A percentile compares a stretch with the other conserved stretches of the same genome.
These are phyloP conservation scores for Dryas integrifolia DNA, from an alignment of 331 rosid species.

Conservation along the genomic window DNA sequence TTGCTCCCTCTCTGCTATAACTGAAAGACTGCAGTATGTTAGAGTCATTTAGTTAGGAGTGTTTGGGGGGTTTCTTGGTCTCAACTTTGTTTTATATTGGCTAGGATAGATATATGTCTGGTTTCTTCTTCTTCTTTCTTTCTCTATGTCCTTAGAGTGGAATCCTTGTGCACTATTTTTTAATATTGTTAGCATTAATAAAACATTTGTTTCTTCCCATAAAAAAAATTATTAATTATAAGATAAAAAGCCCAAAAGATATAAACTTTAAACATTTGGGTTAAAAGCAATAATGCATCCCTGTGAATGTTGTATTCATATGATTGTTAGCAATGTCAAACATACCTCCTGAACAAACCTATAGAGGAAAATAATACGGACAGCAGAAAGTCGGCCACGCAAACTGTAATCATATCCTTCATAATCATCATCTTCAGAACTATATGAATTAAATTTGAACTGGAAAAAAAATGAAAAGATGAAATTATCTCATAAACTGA, in stretches of 20 bases:
- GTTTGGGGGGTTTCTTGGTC: no score
- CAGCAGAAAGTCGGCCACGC: constrained; percentile 91
- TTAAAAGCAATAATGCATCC: neutral
- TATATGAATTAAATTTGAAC: constrained; percentile 86
- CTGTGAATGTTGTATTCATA: constrained; percentile 5
- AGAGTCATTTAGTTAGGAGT: no score
- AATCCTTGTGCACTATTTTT: no score
- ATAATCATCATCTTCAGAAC: constrained; percentile 84
- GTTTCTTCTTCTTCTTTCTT: no score
- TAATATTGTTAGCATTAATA: no score
- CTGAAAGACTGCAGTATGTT: no score
- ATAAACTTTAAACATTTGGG: neutral
- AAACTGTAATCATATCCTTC: constrained; percentile 88
- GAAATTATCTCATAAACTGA: neutral
- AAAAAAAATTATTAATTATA: neutral
- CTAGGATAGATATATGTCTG: no score
- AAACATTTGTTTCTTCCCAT: neutral
- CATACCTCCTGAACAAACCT: constrained; percentile 98
- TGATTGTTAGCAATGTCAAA: constrained; percentile 3
- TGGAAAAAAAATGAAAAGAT: constrained; percentile 36
- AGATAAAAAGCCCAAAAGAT: neutral
- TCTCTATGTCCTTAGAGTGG: no score
- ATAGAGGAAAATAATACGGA: constrained; percentile 88
- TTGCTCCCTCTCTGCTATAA: no score
- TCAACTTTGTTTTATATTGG: no score